Evolutionary conservation across 2,329 filamentous ascomycete genomes (phyloP).

Genomic region (Hypocrella siamensis): DNA sequence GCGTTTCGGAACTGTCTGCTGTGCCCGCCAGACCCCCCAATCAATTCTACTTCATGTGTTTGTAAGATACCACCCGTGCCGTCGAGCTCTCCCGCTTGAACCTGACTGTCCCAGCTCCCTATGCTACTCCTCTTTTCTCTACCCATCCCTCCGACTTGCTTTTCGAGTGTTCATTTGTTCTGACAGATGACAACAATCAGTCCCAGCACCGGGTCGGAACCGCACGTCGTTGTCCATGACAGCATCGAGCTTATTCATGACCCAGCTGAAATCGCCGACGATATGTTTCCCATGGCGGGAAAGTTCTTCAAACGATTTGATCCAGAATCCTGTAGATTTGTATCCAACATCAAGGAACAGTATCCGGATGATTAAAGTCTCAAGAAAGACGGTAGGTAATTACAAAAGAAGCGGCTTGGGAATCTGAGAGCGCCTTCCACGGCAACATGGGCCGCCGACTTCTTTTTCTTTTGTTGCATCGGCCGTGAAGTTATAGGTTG

Average conservation of each 20-base stretch:
- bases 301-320: slow-evolving; percentile 86
- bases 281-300: slow-evolving; percentile 57
- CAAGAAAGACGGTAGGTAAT: neutral
- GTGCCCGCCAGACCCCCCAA: slow-evolving; percentile 11
- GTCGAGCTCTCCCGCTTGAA: neutral
- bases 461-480: too few species aligned
- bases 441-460: too few species aligned
- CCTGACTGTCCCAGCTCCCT: neutral
- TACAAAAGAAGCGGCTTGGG: too few species aligned
- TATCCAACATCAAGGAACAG: slow-evolving; percentile 67
- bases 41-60: slow-evolving; percentile 58
- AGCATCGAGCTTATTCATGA: slow-evolving; percentile 54
- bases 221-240: slow-evolving; percentile 41
- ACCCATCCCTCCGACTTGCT: too few species aligned
- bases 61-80: slow-evolving; percentile 45
- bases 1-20: slow-evolving; percentile 6
- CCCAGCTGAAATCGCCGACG: slow-evolving; percentile 28
- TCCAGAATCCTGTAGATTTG: slow-evolving; percentile 45
- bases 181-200: slow-evolving; percentile 5
- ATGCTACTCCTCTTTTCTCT: too few species aligned
- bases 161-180: slow-evolving; percentile 2
- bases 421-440: too few species aligned
- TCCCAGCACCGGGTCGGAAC: slow-evolving; percentile 16
- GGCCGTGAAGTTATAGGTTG: too few species aligned
- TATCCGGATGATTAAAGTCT: slow-evolving; percentile 63